Evolutionary conservation across 768 basidiomycete genomes (phyloP), one percentile per base, ranked within the genome.

Genomic region (Cyathus striatus): DNA sequence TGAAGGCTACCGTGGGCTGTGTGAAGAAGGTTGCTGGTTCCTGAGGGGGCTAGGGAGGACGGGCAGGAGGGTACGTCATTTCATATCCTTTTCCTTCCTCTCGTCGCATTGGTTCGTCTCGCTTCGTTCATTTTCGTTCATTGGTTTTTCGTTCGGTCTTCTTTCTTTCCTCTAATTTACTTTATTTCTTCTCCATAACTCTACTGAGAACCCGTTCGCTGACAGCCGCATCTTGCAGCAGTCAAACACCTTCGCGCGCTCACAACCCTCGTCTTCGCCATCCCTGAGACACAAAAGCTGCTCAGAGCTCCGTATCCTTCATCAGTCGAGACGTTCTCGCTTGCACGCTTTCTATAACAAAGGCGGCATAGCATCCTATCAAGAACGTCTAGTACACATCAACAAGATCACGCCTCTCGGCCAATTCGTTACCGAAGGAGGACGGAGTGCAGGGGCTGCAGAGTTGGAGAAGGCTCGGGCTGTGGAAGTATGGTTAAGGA

Each of bases 221-320:
- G 5, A 25, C 7, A n/a, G 9, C 6, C 21, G 10, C 17, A 6
- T 12, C 20, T 5, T 34, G 6, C 37, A n/a, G 91, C 91, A 17
- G 78, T 87, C 36, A 75, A 75, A 43, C 90, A 97, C 63, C 78
- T 97, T 13, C 89, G 93, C 50, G 93, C 92, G 0, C 77, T 99
- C 37, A 71, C 89, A 46, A 78, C 79, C 33, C 83, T 97, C 54
- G 72, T 97, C 55, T 72, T 92, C 48, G 95, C 94, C 58, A 99
- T 97, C 67, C 84, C 88, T 0, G 89, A 95, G 66, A 84, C 87
- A 22, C 85, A 92, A 54, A 95, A 96, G 60, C 81, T 96, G 21
- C 64, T 94, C 41, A 75, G 79, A 2, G 90, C 91, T n/a, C n/a
- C 62, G 82, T 87, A 49, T 75, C 79, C 9, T 60, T 83, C 45